Evolutionary conservation across 768 basidiomycete species (phyloP).

Genomic region (Tylopilus plumbeoviolaceoides): DNA sequence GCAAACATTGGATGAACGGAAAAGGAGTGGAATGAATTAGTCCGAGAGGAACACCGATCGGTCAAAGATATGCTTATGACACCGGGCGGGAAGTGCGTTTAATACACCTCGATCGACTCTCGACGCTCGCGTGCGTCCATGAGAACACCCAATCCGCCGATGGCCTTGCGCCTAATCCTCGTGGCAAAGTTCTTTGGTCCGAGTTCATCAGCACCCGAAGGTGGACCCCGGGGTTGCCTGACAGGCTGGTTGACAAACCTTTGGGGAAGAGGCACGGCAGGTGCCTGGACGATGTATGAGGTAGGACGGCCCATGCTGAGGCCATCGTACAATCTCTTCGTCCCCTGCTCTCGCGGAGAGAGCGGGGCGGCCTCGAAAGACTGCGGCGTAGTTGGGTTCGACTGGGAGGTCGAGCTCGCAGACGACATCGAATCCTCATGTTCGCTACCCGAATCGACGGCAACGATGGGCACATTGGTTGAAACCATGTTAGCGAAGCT

Average conservation of each 20-base stretch:
- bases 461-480: conserved; percentile 44
- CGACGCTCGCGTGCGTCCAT: conserved; percentile 80
- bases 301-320: conserved; percentile 76
- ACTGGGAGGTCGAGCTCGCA: conserved; percentile 53
- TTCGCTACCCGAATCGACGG: conserved; percentile 53
- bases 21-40: conserved; percentile 21
- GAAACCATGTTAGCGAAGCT: conserved; percentile 53
- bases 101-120: conserved; percentile 70
- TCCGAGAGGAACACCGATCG: conserved; percentile 10
- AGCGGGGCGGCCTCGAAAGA: conserved; percentile 52
- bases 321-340: conserved; percentile 86
- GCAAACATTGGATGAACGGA: conserved; percentile 7
- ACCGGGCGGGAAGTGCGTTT: conserved; percentile 23
- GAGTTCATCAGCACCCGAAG: conserved; percentile 81
- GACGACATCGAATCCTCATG: conserved; percentile 56
- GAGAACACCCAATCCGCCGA: conserved; percentile 73
- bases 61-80: conserved; percentile 9
- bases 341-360: conserved; percentile 81
- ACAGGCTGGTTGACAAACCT: conserved; percentile 68
- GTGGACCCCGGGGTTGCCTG: conserved; percentile 86
- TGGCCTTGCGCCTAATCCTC: conserved; percentile 79
- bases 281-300: conserved; percentile 29
- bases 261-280: conserved; percentile 33
- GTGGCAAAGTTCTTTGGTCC: conserved; percentile 87
- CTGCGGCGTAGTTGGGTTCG: conserved; percentile 76